A percentile compares a stretch with the other conserved stretches of the same genome.
phyloP scores from a whole-genome alignment of 768 basidiomycete species.

The Lactarius tabidus region DNA sequence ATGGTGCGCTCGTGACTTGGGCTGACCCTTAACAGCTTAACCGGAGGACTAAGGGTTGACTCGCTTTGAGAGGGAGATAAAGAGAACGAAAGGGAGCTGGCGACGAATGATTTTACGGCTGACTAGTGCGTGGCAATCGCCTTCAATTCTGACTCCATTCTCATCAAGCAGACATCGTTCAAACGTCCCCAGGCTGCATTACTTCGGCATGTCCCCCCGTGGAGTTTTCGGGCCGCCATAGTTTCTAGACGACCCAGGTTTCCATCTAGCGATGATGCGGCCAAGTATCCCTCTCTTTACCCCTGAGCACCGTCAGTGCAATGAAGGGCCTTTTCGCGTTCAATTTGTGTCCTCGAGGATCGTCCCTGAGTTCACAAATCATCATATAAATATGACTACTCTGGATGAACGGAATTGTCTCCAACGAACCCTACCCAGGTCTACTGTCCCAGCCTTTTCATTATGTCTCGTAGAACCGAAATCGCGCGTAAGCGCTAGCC shows the following conservation, averaged over 20 bases:
- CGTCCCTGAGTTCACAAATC: background rate
- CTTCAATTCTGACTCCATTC: too few relatives aligned
- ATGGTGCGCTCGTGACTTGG: slow-evolving; percentile 18
- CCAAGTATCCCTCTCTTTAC: too few relatives aligned
- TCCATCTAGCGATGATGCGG: too few relatives aligned
- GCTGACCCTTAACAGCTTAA: slow-evolving; percentile 24
- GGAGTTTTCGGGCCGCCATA: too few relatives aligned
- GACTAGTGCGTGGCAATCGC: too few relatives aligned
- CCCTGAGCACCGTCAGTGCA: too few relatives aligned
- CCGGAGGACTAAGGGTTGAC: slow-evolving; percentile 1
- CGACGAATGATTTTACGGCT: too few relatives aligned
- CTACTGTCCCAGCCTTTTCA: background rate
- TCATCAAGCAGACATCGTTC: too few relatives aligned
- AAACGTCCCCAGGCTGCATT: too few relatives aligned
- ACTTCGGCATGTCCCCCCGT: too few relatives aligned
- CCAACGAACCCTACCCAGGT: background rate
- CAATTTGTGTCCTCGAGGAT: background rate
- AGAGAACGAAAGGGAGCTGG: background rate
- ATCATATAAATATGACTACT: slow-evolving; percentile 3
- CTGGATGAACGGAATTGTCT: background rate
- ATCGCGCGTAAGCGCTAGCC: slow-evolving; percentile 15
- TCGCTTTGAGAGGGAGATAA: background rate
- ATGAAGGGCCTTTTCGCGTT: background rate
- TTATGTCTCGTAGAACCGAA: slow-evolving; percentile 16
- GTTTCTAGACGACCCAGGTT: too few relatives aligned